These are phyloP conservation scores for Drosera spatulata DNA, from an alignment of 179 eudicot species.

Conservation along the genomic window DNA sequence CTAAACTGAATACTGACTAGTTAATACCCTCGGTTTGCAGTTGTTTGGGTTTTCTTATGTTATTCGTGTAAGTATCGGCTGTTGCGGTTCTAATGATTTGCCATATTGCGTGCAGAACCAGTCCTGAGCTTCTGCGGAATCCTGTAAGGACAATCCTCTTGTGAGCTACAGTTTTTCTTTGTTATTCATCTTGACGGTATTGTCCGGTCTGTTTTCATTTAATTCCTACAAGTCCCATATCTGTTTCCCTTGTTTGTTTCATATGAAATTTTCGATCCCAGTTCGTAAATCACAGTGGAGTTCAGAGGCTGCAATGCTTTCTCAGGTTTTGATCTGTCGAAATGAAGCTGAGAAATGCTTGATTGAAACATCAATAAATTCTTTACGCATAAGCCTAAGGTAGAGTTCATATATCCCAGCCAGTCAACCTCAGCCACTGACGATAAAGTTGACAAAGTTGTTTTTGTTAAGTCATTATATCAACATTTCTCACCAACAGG, in stretches of 20 bases:
- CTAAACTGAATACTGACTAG: no score
- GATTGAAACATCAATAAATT: conserved; percentile 93
- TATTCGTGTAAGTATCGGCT: conserved; percentile 1
- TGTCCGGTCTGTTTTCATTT: neutral
- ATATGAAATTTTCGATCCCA: no score
- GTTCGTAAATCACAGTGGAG: neutral
- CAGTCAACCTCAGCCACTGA: no score
- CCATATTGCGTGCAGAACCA: conserved; percentile 57
- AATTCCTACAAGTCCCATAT: no score
- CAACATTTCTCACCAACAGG: conserved; percentile 24
- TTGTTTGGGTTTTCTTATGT: no score
- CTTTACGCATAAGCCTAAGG: conserved; percentile 96
- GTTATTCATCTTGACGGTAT: neutral
- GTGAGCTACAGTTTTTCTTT: neutral
- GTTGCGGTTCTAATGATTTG: conserved; percentile 7
- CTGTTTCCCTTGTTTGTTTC: no score
- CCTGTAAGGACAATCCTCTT: conserved; percentile 52
- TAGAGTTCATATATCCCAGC: conserved; percentile 13
- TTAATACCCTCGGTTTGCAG: no score
- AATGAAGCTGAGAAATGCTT: conserved; percentile 98
- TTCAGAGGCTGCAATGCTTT: conserved; percentile 10
- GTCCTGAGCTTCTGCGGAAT: conserved; percentile 94
- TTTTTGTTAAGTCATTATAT: no score
- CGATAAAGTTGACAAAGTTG: no score
- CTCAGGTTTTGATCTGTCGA: conserved; percentile 85